Evolutionary conservation across 139 green algal species (phyloP), one percentile per base, ranked within the genome.

Genomic region (Coelastrella sp.): DNA sequence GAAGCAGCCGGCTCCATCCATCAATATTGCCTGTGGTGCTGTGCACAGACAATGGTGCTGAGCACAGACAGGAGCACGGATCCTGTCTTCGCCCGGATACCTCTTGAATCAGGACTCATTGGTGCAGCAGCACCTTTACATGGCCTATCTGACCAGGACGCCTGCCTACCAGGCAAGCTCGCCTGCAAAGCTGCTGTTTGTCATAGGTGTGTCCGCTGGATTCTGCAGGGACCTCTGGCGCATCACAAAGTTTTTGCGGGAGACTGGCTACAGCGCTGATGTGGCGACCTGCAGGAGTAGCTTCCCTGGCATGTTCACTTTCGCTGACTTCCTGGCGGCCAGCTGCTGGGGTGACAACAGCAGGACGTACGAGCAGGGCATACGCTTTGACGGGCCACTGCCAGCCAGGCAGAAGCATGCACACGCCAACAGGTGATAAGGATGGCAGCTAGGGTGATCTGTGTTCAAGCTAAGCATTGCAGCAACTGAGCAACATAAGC

Each of bases 351-450:
- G 82, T 0, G 92, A 94, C 25, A 70, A 68, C 6, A 12, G 20
- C 10, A 87, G 87, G 49, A 92, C 89, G 7, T 94, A 92, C 56
- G 92, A 93, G 87, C 80, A 92, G 58, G 92, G 92, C 25, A 91
- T 93, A 14, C 15, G 70, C 7, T 94, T 93, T 85, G 73, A 88
- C 19, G 84, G 84, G 12, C 81, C 81, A 49, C 58, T 88, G 82
- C 82, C 65, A 10, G n/a, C 27, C 58, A 85, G 56, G 15, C 24
- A 59, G 6, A 73, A 35, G 19, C 68, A 76, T 17, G 15, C 68
- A 76, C 15, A 15, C n/a, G 19, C 8, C 17, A 76, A 19, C 68
- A 76, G 24, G 68, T 11, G 68, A 19, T 76, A 35, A 70, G 12
- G 14, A 1, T 5, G 63, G 11, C 63, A 15, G 63, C 12, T 3